Evolutionary conservation across 129 eudicot species (phyloP), one percentile per base, ranked within the genome.

Genomic region (Mikania micrantha): DNA sequence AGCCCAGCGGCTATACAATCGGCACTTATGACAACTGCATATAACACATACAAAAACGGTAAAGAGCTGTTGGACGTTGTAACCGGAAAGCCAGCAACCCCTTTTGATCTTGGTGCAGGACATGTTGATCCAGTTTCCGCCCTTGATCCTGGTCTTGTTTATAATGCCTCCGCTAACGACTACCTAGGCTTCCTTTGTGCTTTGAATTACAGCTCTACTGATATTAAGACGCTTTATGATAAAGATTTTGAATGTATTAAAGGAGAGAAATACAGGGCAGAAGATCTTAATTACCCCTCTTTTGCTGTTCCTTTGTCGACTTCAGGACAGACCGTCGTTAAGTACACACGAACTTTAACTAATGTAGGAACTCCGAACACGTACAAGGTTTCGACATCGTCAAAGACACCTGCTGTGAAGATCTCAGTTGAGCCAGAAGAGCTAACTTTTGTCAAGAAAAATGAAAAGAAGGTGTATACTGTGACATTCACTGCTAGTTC

Each of bases 311-410:
- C 73, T 67, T 66, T 74, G 35, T 13, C 17, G n/a, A 38, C 22
- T 65, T 28, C 67, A 52, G 21, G 35, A 28, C 50, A 22, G 10
- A 70, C 76, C 2, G 41, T 77, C 5, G 73, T 81, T 3, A 85
- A 72, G 73, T 83, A 87, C 66, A 82, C 83, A 19, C 81, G 97
- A 74, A 90, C 76, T 31, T 31, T 87, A 1, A 90, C 95, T 16
- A 90, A 90, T 56, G 95, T 87, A 21, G 95, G 95, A 29, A 58
- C 57, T 34, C 84, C 92, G n/a, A 78, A 70, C 44, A 75, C 85
- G 1, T 90, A 90, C 75, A 90, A 73, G 69, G 90, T 78, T 73
- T 77, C 79, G 2, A 52, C 83, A 39, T 67, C 74, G 32, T 76
- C 76, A 40, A 78, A 71, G 39, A 63, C 74, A 11, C 40, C 4